Evolutionary conservation across 805 yeast species (phyloP).

Genomic region (Candida lessepsii): DNA sequence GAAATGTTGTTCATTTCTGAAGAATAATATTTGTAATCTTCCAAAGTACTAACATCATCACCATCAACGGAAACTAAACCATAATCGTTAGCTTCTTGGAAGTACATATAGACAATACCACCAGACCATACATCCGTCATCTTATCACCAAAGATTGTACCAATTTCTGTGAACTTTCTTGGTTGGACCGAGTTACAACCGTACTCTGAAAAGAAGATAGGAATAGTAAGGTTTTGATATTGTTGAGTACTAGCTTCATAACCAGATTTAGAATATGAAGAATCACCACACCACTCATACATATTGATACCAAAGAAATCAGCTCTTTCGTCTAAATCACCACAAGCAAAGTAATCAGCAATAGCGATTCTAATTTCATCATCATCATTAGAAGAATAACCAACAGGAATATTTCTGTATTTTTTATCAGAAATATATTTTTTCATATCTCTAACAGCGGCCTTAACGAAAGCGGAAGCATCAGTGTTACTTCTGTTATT

Average conservation of each 20-base stretch:
- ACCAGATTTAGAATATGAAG: conserved; percentile 62
- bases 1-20: conserved; percentile 34
- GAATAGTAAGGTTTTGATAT: conserved; percentile 70
- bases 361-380: conserved; percentile 71
- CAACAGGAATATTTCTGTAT: conserved; percentile 85
- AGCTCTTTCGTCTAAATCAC: conserved; percentile 58
- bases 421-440: conserved; percentile 62
- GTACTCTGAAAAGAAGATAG: conserved; percentile 83
- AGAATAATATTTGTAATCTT: conserved; percentile 50
- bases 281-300: conserved; percentile 84
- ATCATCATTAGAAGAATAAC: conserved; percentile 91
- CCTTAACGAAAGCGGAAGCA: conserved; percentile 93
- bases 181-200: conserved; percentile 80
- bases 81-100: conserved; percentile 77
- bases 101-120: conserved; percentile 90
- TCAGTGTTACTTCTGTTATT: conserved; percentile 80
- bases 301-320: conserved; percentile 84
- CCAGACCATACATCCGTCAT: conserved; percentile 95
- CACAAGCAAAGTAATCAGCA: conserved; percentile 87
- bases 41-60: conserved; percentile 54
- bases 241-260: conserved; percentile 70
- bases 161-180: conserved; percentile 74
- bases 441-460: conserved; percentile 90
- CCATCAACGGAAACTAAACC: conserved; percentile 66
- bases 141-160: conserved; percentile 57